Percentiles rank a stretch among this genome's conserved stretches.
Evolutionary conservation across 2,329 filamentous ascomycete genomes (phyloP).

Genomic region (Sphaerulina vaccinii): DNA sequence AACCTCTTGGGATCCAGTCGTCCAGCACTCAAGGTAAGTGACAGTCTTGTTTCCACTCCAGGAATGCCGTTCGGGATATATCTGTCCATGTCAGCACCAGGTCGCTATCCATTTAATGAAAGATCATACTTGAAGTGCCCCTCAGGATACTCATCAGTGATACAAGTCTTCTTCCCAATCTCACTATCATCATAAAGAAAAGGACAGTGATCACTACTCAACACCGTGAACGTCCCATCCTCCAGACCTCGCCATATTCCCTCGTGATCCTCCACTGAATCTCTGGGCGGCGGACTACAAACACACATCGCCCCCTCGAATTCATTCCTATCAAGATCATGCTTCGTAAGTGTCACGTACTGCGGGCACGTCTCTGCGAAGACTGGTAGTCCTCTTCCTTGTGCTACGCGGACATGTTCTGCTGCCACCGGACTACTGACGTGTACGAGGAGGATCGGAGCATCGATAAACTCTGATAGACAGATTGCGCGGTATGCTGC

Average conservation of each 20-base stretch:
- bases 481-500: constrained; percentile 55
- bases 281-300: constrained; percentile 54
- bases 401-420: constrained; percentile 49
- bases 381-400: constrained; percentile 51
- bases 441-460: constrained; percentile 56
- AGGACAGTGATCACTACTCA: constrained; percentile 53
- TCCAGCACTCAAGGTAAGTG: constrained; percentile 37
- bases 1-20: constrained; percentile 51
- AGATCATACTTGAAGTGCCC: constrained; percentile 59
- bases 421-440: constrained; percentile 51
- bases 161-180: constrained; percentile 51
- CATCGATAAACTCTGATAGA: constrained; percentile 51
- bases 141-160: constrained; percentile 46
- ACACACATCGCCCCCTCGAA: constrained; percentile 58
- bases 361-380: constrained; percentile 59
- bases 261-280: constrained; percentile 49
- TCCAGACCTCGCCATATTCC: constrained; percentile 53
- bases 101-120: constrained; percentile 50
- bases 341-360: constrained; percentile 55
- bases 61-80: background rate
- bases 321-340: constrained; percentile 50
- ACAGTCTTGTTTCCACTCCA: background rate
- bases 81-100: too few species aligned
- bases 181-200: constrained; percentile 51
- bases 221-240: constrained; percentile 54